Conservation (phyloP, 345 rosid species). For the Lagerstroemia speciosa region DNA sequence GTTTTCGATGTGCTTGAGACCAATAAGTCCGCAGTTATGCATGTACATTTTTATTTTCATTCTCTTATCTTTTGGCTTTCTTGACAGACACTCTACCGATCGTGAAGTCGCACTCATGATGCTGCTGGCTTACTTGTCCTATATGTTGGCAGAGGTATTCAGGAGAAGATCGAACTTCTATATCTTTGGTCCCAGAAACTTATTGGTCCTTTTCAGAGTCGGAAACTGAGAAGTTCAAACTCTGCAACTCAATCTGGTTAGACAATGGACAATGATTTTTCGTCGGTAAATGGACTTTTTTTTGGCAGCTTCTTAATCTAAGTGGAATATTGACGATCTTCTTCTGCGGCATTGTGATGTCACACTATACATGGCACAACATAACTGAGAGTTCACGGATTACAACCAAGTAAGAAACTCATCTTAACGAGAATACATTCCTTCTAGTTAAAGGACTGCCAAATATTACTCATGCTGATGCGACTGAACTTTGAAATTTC, state of each 20-base stretch:
- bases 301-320: slow-evolving; percentile 28
- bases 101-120: slow-evolving; percentile 45
- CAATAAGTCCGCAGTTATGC: not conserved
- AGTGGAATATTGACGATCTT: slow-evolving; percentile 44
- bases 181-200: not conserved
- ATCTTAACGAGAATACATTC: not conserved
- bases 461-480: not conserved
- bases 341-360: slow-evolving; percentile 50
- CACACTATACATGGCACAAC: slow-evolving; percentile 47
- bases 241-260: not conserved
- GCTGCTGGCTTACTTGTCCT: slow-evolving; percentile 48
- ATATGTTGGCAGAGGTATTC: slow-evolving; percentile 35
- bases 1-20: not conserved
- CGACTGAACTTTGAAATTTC: not conserved
- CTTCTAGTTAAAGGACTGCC: not conserved
- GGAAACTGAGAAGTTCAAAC: not conserved
- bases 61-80: not conserved
- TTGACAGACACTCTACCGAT: slow-evolving; percentile 37
- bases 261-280: not conserved
- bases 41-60: not conserved
- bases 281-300: not conserved
- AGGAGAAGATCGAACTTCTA: not conserved
- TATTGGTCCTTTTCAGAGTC: not conserved
- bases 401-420: slow-evolving; percentile 29
- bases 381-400: slow-evolving; percentile 43